Evolutionary conservation across 192 early-diverging fungal species (phyloP).

Genomic region (Coemansia aciculifera): DNA sequence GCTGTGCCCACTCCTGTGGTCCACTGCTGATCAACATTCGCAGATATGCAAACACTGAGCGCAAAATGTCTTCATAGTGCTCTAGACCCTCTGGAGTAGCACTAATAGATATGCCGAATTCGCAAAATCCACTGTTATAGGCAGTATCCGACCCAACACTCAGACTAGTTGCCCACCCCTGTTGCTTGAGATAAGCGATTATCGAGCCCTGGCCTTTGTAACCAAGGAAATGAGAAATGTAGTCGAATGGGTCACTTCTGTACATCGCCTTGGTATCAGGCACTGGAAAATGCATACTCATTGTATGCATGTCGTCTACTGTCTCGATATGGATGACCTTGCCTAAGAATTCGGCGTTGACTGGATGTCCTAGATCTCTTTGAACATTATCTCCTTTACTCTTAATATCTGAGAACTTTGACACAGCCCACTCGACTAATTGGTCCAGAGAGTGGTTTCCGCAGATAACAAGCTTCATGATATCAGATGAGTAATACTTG

Average conservation of each 20-base stretch:
- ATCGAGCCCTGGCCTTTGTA: conserved; percentile 83
- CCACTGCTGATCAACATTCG: conserved; percentile 15
- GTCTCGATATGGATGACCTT: conserved; percentile 58
- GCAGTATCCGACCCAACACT: not conserved
- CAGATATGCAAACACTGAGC: conserved; percentile 30
- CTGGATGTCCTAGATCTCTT: not conserved
- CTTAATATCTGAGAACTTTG: conserved; percentile 73
- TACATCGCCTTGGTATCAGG: conserved; percentile 60
- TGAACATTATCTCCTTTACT: conserved; percentile 68
- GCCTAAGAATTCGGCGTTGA: conserved; percentile 47
- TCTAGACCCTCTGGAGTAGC: conserved; percentile 22
- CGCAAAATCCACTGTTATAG: conserved; percentile 15
- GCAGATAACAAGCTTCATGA: conserved; percentile 87
- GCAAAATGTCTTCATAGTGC: conserved; percentile 32
- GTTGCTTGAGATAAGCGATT: conserved; percentile 72
- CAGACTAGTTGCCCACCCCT: conserved; percentile 73
- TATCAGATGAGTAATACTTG: conserved; percentile 84
- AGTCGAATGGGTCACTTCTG: conserved; percentile 57
- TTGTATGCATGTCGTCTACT: conserved; percentile 64
- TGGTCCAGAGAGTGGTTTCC: conserved; percentile 77
- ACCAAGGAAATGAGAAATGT: conserved; percentile 77
- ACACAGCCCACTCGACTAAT: conserved; percentile 73
- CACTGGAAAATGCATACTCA: conserved; percentile 78
- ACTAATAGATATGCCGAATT: conserved; percentile 3
- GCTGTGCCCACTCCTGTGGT: conserved; percentile 28